These are phyloP conservation scores for Xylaria sp. DNA, from an alignment of 2,329 filamentous ascomycete genomes.

Conservation along the genomic window DNA sequence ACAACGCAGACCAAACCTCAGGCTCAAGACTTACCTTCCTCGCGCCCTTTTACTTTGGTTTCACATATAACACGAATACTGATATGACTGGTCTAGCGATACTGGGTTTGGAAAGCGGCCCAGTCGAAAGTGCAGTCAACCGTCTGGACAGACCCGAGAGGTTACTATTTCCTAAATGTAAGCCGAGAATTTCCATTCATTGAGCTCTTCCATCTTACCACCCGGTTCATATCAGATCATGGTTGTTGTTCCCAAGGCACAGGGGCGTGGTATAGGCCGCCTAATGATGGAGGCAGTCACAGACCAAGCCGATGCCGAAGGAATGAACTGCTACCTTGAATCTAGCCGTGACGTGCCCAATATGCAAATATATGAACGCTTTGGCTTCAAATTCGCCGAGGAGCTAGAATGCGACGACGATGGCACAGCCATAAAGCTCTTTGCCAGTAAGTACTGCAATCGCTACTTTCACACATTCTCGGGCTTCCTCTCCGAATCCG, in stretches of 20 bases:
- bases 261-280: constrained; percentile 70
- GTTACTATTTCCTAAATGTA: constrained; percentile 75
- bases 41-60: background rate
- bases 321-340: constrained; percentile 71
- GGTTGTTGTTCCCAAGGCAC: constrained; percentile 67
- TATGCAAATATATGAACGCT: constrained; percentile 70
- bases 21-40: background rate
- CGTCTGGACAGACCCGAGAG: constrained; percentile 68
- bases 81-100: constrained; percentile 52
- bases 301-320: constrained; percentile 66
- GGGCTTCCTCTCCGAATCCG: too few relatives aligned
- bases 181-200: background rate
- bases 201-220: background rate
- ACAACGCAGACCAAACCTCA: constrained; percentile 25
- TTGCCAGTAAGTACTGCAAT: constrained; percentile 45
- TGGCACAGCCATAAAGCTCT: constrained; percentile 60
- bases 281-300: constrained; percentile 69
- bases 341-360: constrained; percentile 72
- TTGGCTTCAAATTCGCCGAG: constrained; percentile 69
- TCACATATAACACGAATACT: constrained; percentile 17
- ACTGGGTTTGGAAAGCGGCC: constrained; percentile 74
- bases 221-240: constrained; percentile 54
- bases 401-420: constrained; percentile 72
- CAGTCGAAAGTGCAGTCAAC: constrained; percentile 66
- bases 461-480: too few relatives aligned